Conservation (phyloP, 768 basidiomycete species). For the Trametes cinnabarina region DNA sequence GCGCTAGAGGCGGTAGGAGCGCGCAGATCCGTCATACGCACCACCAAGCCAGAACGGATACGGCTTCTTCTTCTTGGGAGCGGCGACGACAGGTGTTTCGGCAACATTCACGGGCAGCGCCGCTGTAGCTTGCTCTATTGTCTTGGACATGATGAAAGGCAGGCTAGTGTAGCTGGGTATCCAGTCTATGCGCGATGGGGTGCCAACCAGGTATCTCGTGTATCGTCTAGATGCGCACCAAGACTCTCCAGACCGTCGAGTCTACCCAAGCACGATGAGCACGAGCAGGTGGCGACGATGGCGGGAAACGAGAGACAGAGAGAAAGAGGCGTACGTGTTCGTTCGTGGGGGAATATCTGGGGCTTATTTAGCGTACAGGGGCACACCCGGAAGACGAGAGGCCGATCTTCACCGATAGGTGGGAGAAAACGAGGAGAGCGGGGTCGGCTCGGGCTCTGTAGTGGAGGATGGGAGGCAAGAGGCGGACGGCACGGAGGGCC, state of each 20-base stretch:
- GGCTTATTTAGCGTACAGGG: constrained; percentile 15
- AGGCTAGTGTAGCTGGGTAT: background rate
- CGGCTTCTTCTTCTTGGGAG: constrained; percentile 50
- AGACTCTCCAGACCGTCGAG: background rate
- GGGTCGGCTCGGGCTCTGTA: constrained; percentile 10
- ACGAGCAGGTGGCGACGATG: background rate
- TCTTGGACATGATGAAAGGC: constrained; percentile 9
- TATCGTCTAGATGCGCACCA: constrained; percentile 8
- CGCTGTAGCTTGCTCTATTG: constrained; percentile 12
- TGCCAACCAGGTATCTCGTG: background rate
- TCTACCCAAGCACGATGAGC: background rate
- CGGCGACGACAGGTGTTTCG: background rate
- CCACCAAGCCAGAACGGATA: constrained; percentile 89
- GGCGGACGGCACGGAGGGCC: background rate
- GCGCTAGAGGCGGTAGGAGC: background rate
- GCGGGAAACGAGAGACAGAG: background rate
- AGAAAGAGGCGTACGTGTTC: constrained; percentile 2
- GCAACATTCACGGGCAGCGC: constrained; percentile 10
- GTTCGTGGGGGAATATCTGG: constrained; percentile 9
- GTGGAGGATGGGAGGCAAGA: background rate
- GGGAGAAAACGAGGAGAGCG: constrained; percentile 3
- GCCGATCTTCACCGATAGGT: constrained; percentile 16
- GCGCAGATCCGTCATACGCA: constrained; percentile 26
- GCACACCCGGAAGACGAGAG: background rate
- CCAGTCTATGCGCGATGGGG: background rate